phyloP scores from a whole-genome alignment of 441 rosid species.

The Eutrema salsugineum region DNA sequence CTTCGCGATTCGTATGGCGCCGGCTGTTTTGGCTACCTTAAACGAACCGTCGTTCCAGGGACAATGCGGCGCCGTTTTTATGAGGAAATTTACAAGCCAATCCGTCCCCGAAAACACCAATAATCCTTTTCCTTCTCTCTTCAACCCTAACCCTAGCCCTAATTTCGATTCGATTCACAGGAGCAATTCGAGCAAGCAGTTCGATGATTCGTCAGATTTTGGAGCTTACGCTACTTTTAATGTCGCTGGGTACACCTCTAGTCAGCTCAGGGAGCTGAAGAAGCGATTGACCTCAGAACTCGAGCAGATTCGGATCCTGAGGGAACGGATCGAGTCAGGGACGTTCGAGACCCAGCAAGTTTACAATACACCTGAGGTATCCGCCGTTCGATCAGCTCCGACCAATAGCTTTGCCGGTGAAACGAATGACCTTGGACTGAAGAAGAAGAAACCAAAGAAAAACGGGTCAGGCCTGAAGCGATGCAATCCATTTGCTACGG shows the following conservation, averaged over 20 bases:
- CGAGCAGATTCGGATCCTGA: slow-evolving; percentile 60
- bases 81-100: slow-evolving; percentile 10
- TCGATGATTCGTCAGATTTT: slow-evolving; percentile 13
- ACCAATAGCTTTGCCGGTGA: slow-evolving; percentile 25
- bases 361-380: not conserved
- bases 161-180: slow-evolving; percentile 33
- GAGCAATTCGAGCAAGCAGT: slow-evolving; percentile 35
- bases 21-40: slow-evolving; percentile 60
- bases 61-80: slow-evolving; percentile 27
- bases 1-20: slow-evolving; percentile 50
- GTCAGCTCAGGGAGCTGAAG: slow-evolving; percentile 45
- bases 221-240: slow-evolving; percentile 40
- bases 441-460: slow-evolving; percentile 42
- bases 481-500: slow-evolving; percentile 37
- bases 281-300: slow-evolving; percentile 51
- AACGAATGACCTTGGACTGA: slow-evolving; percentile 10
- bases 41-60: slow-evolving; percentile 56
- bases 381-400: slow-evolving; percentile 36
- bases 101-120: slow-evolving; percentile 42
- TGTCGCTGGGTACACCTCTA: slow-evolving; percentile 42
- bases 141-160: slow-evolving; percentile 35
- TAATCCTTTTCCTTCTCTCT: slow-evolving; percentile 31
- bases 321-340: slow-evolving; percentile 47
- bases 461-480: slow-evolving; percentile 40
- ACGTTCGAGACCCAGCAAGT: slow-evolving; percentile 12